Percentiles rank a stretch among this genome's conserved stretches.
Evolutionary conservation across 2,329 filamentous ascomycete genomes (phyloP).

Genomic region (Aspergillus felis): DNA sequence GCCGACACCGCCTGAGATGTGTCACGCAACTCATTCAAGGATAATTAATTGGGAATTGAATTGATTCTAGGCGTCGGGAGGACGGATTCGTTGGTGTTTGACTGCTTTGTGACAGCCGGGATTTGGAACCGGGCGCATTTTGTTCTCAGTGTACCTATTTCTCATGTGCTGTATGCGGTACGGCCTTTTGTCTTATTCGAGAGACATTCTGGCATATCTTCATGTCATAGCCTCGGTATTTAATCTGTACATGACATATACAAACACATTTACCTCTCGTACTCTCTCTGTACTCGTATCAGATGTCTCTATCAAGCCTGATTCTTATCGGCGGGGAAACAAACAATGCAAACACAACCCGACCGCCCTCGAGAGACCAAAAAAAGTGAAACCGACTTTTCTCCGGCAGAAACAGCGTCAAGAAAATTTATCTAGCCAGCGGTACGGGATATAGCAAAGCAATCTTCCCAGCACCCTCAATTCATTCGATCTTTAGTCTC

Average conservation of each 20-base stretch:
- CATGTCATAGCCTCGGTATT: neutral
- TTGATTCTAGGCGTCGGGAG: conserved; percentile 1
- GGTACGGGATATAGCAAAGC: neutral
- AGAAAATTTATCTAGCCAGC: conserved; percentile 10
- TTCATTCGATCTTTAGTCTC: neutral
- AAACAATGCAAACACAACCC: conserved; percentile 15
- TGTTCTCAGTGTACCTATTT: neutral
- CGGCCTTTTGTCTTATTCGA: neutral
- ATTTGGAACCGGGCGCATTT: neutral
- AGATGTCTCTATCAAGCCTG: neutral
- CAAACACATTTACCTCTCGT: neutral
- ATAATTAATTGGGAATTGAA: neutral
- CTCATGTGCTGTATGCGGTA: neutral
- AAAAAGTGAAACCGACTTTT: conserved; percentile 12
- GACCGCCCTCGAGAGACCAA: conserved; percentile 21
- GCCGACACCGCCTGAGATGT: conserved; percentile 18
- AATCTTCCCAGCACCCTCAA: neutral
- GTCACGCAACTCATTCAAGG: neutral
- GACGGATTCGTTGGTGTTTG: neutral
- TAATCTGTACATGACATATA: neutral
- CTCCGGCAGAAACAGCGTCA: conserved; percentile 5
- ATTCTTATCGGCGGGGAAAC: conserved; percentile 7
- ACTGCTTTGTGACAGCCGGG: neutral
- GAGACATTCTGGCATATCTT: neutral
- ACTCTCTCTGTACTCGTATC: neutral